phyloP scores from a whole-genome alignment of 2,329 filamentous ascomycete genomes.

The Aspergillus persii region DNA sequence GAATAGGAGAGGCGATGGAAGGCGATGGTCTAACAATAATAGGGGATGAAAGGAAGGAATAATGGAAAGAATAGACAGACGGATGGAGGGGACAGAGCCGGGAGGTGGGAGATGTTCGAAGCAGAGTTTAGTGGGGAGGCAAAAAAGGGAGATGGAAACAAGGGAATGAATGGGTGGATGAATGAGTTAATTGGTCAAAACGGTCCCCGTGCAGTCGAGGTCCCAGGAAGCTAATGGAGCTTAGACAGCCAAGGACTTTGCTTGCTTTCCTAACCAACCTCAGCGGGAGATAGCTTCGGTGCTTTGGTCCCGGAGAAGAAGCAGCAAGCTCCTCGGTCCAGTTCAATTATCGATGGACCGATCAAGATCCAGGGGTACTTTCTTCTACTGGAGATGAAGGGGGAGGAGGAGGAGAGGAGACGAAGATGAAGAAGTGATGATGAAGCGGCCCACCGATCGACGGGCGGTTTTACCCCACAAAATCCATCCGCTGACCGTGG shows the following conservation, averaged over 20 bases:
- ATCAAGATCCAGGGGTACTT: background rate
- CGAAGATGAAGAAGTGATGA: background rate
- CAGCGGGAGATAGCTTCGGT: no score
- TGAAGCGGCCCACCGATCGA: background rate
- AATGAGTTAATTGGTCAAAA: background rate
- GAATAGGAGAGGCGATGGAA: background rate
- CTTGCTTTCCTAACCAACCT: no score
- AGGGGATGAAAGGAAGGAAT: slow-evolving; percentile 5
- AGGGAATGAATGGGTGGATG: background rate
- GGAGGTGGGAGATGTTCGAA: background rate
- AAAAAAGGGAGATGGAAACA: background rate
- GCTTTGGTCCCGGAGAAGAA: no score
- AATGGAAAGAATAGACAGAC: background rate
- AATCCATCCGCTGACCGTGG: slow-evolving; percentile 20
- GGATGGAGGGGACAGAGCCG: background rate
- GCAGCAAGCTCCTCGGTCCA: no score
- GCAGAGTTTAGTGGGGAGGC: background rate
- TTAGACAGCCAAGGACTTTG: background rate
- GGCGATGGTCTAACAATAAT: background rate
- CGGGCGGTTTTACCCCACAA: slow-evolving; percentile 17
- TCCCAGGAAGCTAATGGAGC: background rate
- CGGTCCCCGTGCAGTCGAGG: background rate
- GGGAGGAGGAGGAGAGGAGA: background rate
- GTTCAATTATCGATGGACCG: background rate
- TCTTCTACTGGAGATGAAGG: background rate